Evolutionary conservation across 305 asterid genomes (phyloP).

Genomic region (Rubia peregrina): DNA sequence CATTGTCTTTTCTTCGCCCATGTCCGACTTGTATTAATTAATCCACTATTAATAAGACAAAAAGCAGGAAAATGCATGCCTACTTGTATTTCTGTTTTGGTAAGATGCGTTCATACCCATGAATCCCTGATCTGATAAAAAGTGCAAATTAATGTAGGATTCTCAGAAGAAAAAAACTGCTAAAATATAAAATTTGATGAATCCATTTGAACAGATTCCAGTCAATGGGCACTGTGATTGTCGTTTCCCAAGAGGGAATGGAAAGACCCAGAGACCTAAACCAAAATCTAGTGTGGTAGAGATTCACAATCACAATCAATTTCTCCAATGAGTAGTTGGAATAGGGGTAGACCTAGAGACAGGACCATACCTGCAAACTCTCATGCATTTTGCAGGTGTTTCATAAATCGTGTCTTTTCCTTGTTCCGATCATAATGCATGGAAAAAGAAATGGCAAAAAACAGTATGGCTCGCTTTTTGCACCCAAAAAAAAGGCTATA

Average conservation of each 20-base stretch:
- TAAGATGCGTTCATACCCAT: too few species aligned
- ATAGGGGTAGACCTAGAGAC: conserved; percentile 18
- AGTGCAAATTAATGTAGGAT: too few species aligned
- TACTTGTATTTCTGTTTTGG: neutral
- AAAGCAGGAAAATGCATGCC: neutral
- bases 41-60: neutral
- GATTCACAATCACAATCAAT: neutral
- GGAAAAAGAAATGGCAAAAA: conserved; percentile 18
- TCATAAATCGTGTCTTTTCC: conserved; percentile 51
- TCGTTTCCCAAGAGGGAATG: conserved; percentile 11
- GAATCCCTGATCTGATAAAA: too few species aligned
- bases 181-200: too few species aligned
- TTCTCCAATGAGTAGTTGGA: conserved; percentile 18
- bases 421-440: conserved; percentile 22
- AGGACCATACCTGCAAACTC: conserved; percentile 53
- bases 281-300: conserved; percentile 2
- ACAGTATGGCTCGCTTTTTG: conserved; percentile 16
- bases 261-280: neutral
- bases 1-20: conserved; percentile 9
- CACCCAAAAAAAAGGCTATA: too few species aligned
- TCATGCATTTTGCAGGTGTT: conserved; percentile 41
- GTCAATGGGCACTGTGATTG: neutral
- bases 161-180: too few species aligned
- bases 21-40: neutral
- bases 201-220: too few species aligned